Evolutionary conservation across 371 early-diverging fungal genomes (phyloP).

Genomic region (Haplosporangium sp.): DNA sequence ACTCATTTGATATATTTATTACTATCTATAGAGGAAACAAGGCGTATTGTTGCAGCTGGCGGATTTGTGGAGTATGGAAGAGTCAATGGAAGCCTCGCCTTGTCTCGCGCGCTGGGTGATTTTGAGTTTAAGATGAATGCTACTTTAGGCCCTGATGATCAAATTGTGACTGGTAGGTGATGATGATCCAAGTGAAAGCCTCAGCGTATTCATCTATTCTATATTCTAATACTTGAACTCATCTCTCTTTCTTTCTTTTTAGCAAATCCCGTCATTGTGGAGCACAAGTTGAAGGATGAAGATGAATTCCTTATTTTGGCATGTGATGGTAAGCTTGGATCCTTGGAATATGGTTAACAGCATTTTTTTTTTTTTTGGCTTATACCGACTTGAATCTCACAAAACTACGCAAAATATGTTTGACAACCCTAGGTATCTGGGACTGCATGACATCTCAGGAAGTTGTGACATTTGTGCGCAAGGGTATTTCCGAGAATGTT

Average conservation of each 20-base stretch:
- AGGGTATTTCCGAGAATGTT: constrained; percentile 67
- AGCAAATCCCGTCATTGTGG: constrained; percentile 86
- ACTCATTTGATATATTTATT: not conserved
- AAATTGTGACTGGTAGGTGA: constrained; percentile 82
- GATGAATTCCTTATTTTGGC: constrained; percentile 96
- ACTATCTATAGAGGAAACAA: constrained; percentile 67
- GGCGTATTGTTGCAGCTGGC: constrained; percentile 88
- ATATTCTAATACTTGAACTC: not conserved
- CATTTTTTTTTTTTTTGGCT: not conserved
- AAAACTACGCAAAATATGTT: not conserved
- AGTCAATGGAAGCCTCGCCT: constrained; percentile 97
- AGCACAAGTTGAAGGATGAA: constrained; percentile 68
- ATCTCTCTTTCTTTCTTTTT: not conserved
- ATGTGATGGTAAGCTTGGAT: constrained; percentile 84
- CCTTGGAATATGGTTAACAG: too few relatives aligned
- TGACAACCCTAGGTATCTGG: constrained; percentile 83
- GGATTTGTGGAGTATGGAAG: constrained; percentile 96
- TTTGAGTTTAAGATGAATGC: constrained; percentile 93
- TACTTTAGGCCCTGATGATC: constrained; percentile 82
- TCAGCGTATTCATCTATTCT: not conserved
- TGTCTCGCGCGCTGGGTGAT: constrained; percentile 97
- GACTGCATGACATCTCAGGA: constrained; percentile 95
- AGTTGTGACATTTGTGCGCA: constrained; percentile 86
- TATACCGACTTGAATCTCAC: not conserved
- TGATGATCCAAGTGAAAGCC: not conserved